Conservation (phyloP, 106 monocot genomes). For the Alisma plantagoaquatica region DNA sequence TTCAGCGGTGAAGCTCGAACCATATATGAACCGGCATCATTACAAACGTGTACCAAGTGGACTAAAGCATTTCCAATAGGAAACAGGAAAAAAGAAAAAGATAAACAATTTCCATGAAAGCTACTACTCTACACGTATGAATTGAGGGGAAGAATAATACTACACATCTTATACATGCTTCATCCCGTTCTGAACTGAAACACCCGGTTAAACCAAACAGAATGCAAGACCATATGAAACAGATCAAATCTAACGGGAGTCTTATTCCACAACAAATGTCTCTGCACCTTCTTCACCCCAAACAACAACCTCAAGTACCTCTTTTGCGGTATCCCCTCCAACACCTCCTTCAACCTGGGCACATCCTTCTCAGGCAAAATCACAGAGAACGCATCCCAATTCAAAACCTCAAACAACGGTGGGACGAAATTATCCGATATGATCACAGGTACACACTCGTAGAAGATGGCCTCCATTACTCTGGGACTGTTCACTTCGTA, state of each 20-base stretch:
- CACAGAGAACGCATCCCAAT: conserved; percentile 56
- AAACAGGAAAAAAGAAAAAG: no score
- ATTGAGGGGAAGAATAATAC: no score
- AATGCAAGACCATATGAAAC: conserved; percentile 67
- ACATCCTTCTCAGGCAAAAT: conserved; percentile 44
- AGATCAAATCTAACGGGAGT: conserved; percentile 53
- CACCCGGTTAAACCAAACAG: conserved; percentile 55
- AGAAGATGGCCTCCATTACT: conserved; percentile 51
- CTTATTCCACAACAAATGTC: conserved; percentile 59
- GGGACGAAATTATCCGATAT: conserved; percentile 69
- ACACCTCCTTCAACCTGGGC: conserved; percentile 40
- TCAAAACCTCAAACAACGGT: conserved; percentile 56
- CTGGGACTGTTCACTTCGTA: conserved; percentile 68
- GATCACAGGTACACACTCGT: conserved; percentile 35
- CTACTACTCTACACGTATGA: no score
- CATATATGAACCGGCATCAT: no score
- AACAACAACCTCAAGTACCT: conserved; percentile 31
- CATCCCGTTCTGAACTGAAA: conserved; percentile 26
- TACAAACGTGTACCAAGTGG: no score
- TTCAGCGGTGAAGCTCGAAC: no score
- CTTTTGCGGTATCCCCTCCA: conserved; percentile 29
- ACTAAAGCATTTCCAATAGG: no score
- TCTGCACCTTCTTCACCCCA: conserved; percentile 50
- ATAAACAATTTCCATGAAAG: no score
- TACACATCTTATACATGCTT: no score